Evolutionary conservation across 2,329 filamentous ascomycete species (phyloP), one percentile per base, ranked within the genome.

Genomic region (Calonectria pseudoreteaudii): DNA sequence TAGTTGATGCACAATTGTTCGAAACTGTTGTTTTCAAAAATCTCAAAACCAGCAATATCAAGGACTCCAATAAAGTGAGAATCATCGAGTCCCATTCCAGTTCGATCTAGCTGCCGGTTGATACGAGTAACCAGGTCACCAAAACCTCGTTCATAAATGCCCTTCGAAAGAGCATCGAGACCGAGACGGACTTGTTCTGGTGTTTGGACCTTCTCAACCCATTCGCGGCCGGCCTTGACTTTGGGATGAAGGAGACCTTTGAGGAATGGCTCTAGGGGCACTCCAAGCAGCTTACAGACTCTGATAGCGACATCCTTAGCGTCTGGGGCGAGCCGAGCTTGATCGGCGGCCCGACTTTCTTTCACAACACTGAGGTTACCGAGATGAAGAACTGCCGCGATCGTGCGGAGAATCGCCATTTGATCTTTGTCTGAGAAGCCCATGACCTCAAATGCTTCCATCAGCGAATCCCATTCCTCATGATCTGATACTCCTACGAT

Each of bases 1-100:
- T 99, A 99, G 86, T 99, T 99, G 90, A 99, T 99, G 87, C 97
- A 99, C 8, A 99, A 90, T 84, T 99, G 97, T 84, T 99, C 97
- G 81, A 99, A 99, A 87, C 96, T 98, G 87, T 99, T 99, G 81
- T 95, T 91, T 79, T 99, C 96, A 80, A 99, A 99, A 73, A 99
- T 99, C 83, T 99, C 97, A 85, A 99, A 99, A 74, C 97, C 97
- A 76, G 97, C 97, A 85, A 99, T 99, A 91, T 99, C 97, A 52
- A 99, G 92, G 11, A 99, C 97, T 68, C 97, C 97, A 78, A 99
- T 99, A 85, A 99, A 99, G 80, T 95, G 94, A 2, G 94, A 96
- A 82, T 98, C 96, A 73, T 99, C 96, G 82, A 93, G 89, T 13
- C 94, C 93, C 85, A 94, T 91, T 4, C 95, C 94, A 52, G 92